phyloP scores from a whole-genome alignment of 2,329 filamentous ascomycete genomes.

The Alternaria longipes region DNA sequence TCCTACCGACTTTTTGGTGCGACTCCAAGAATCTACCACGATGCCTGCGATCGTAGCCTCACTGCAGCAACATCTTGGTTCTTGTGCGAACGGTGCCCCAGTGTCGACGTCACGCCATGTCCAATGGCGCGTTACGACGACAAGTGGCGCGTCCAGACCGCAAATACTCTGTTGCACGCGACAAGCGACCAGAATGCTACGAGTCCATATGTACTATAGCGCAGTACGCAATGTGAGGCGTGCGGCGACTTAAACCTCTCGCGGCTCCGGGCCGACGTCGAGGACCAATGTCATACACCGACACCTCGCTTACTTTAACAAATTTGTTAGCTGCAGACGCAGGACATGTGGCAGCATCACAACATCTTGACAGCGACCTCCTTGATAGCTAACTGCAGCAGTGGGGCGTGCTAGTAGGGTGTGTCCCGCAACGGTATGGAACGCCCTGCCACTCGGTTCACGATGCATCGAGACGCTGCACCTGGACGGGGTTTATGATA shows the following conservation, averaged over 20 bases:
- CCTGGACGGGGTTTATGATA: constrained; percentile 37
- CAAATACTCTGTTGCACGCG: constrained; percentile 37
- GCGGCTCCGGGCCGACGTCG: constrained; percentile 41
- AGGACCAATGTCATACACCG: constrained; percentile 42
- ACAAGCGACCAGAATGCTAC: constrained; percentile 28
- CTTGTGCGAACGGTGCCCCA: constrained; percentile 9
- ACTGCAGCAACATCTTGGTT: constrained; percentile 13
- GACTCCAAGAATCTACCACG: constrained; percentile 14
- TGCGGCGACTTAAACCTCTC: constrained; percentile 34
- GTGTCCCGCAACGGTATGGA: constrained; percentile 45
- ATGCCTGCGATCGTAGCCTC: constrained; percentile 24
- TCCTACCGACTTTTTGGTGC: constrained; percentile 9
- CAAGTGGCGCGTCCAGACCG: constrained; percentile 38
- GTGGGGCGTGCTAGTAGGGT: constrained; percentile 45
- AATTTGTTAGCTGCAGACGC: constrained; percentile 49
- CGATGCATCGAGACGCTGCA: constrained; percentile 37
- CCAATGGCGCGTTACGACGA: constrained; percentile 36
- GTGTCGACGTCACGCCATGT: constrained; percentile 34
- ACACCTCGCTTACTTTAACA: constrained; percentile 39
- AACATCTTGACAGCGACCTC: constrained; percentile 46
- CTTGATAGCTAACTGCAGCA: constrained; percentile 46
- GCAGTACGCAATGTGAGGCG: constrained; percentile 41
- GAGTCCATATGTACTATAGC: constrained; percentile 26
- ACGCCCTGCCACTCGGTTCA: constrained; percentile 39
- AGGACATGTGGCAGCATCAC: constrained; percentile 54